Evolutionary conservation across 1,284 basidiomycete genomes (phyloP), one percentile per base, ranked within the genome.

Genomic region (Peniophora sp.): DNA sequence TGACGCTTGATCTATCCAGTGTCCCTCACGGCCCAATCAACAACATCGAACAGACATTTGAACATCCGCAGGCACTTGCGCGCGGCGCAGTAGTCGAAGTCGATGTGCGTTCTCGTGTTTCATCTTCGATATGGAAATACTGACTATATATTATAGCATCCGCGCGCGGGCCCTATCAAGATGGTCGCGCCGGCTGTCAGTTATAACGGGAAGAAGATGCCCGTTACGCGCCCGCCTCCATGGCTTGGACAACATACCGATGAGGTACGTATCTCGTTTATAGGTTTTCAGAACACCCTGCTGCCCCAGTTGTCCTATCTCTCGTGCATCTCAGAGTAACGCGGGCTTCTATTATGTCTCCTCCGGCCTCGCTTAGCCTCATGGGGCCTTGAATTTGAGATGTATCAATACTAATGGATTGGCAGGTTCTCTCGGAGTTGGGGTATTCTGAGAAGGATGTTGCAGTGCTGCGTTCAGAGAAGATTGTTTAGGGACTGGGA

Each of bases 1-100:
- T 25, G 47, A 36, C 48, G 14, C 25, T 53, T 46, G 48, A 12
- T 32, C 6, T 32, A 5, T 32, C 5, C 54, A 89, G 90, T 3
- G 78, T 96, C 32, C 93, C 92, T 3, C 91, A 91, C 65, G 91
- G 90, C 16, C 92, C 92, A 14, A 96, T 98, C 70, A 96, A 97
- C 65, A 89, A 93, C 59, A 92, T 98, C 56, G 65, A 76, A 47
- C 84, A 94, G 63, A 95, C 95, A 1, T 97, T 97, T 63, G 79
- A 83, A 43, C 95, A 97, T 69, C 91, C 92, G 2, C 95, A 98
- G 69, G 89, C 82, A 2, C 61, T 83, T 50, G 85, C 83, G 9
- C 70, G 88, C 34, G 69, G 71, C 35, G 74, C 83, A 45, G 75
- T 79, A 1, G 71, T 78, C 34, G 81, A 85, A 57, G 70, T 90